phyloP scores from a whole-genome alignment of 225 moss, liverwort and hornwort genomes.

The Physcomitrium patens region DNA sequence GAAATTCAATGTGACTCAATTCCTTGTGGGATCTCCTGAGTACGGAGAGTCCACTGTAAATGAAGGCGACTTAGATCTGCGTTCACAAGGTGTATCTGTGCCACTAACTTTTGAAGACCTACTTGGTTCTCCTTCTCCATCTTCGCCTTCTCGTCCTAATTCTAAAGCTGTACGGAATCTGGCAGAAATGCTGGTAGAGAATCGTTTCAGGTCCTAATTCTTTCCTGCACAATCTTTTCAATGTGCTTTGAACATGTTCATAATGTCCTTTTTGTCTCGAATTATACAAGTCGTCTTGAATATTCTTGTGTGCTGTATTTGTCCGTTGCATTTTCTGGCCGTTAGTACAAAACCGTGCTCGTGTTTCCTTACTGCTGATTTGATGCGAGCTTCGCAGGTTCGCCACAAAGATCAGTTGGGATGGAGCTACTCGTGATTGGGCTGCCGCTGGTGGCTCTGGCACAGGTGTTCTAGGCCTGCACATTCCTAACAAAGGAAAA shows the following conservation, averaged over 20 bases:
- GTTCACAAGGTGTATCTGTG: neutral
- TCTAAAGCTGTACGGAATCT: constrained; percentile 51
- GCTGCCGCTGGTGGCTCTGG: constrained; percentile 79
- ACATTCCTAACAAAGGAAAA: constrained; percentile 59
- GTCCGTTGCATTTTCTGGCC: neutral
- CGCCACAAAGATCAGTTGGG: constrained; percentile 74
- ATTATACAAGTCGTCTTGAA: neutral
- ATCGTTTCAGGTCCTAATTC: constrained; percentile 75
- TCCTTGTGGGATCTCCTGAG: constrained; percentile 53
- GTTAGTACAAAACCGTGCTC: neutral
- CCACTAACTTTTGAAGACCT: constrained; percentile 52
- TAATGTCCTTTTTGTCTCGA: neutral
- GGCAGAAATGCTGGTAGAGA: constrained; percentile 66
- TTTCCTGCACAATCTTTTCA: neutral
- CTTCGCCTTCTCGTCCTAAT: constrained; percentile 3
- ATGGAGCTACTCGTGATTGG: constrained; percentile 77
- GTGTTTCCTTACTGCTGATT: constrained; percentile 7
- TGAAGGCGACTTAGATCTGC: constrained; percentile 20
- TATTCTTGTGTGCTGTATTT: neutral
- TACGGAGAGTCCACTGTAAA: constrained; percentile 20
- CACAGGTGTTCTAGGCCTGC: constrained; percentile 64
- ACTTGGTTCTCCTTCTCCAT: constrained; percentile 36
- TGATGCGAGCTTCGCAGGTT: constrained; percentile 46
- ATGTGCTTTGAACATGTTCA: neutral
- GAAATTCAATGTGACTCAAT: constrained; percentile 55